phyloP scores from a whole-genome alignment of 805 yeast genomes.

The Saccharomycopsis lassenensis region DNA sequence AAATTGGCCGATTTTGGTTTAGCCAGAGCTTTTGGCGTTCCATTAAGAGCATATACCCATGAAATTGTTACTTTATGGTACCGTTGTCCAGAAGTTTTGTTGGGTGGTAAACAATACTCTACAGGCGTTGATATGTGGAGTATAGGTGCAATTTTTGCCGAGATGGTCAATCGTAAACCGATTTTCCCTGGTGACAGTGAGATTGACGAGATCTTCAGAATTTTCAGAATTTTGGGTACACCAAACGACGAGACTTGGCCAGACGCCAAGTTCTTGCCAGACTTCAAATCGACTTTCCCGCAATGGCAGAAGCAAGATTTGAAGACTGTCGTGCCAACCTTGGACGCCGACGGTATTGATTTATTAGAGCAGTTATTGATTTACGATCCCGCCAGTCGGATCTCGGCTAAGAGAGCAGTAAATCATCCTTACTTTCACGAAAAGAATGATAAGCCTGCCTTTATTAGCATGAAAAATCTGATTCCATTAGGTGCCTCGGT shows the following conservation, averaged over 20 bases:
- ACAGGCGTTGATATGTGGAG: conserved; percentile 99
- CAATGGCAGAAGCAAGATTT: conserved; percentile 74
- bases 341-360: conserved; percentile 79
- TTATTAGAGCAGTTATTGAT: conserved; percentile 67
- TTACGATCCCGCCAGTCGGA: conserved; percentile 88
- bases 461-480: conserved; percentile 21
- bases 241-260: conserved; percentile 95
- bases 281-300: conserved; percentile 87
- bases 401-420: conserved; percentile 89
- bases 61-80: conserved; percentile 98
- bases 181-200: conserved; percentile 96
- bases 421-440: conserved; percentile 78
- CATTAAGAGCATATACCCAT: conserved; percentile 91
- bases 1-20: conserved; percentile 89
- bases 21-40: conserved; percentile 96
- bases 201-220: conserved; percentile 91
- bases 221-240: conserved; percentile 86
- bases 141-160: conserved; percentile 95
- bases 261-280: conserved; percentile 81
- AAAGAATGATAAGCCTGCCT: conserved; percentile 24
- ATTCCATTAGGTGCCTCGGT: conserved; percentile 22
- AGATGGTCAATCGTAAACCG: conserved; percentile 93
- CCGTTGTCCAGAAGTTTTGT: conserved; percentile 88
- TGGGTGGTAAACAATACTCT: conserved; percentile 95
- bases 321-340: conserved; percentile 39